Conservation (phyloP, 164 flowering plant genomes). For the grape (Vitis vinifera) region DNA sequence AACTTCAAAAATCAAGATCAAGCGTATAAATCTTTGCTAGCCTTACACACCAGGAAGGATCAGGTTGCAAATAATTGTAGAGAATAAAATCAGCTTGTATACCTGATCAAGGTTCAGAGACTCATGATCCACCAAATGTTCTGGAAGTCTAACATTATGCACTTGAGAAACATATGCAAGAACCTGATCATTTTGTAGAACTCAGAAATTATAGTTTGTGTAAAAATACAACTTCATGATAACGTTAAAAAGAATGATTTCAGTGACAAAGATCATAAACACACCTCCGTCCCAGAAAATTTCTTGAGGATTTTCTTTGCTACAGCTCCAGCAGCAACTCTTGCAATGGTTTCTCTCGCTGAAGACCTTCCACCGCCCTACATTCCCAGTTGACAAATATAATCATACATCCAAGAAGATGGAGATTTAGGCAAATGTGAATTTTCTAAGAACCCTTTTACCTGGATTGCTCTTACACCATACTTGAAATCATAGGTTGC, state of each 20-base stretch:
- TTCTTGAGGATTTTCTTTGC: constrained; percentile 83
- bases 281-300: constrained; percentile 85
- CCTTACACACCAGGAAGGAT: no score
- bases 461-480: constrained; percentile 78
- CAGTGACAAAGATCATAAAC: no score
- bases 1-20: no score
- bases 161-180: constrained; percentile 96
- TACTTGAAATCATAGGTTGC: constrained; percentile 79
- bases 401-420: no score
- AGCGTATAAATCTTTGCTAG: no score
- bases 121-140: constrained; percentile 66
- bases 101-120: constrained; percentile 82
- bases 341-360: constrained; percentile 98
- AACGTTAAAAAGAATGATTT: constrained; percentile 10
- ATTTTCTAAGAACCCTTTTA: constrained; percentile 5
- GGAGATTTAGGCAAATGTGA: no score
- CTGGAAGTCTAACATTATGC: constrained; percentile 87
- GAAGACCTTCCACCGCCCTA: constrained; percentile 99
- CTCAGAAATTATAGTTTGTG: constrained; percentile 13
- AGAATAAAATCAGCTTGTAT: neutral
- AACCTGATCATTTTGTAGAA: constrained; percentile 40
- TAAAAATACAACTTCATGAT: neutral
- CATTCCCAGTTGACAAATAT: constrained; percentile 11
- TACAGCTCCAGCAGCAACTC: constrained; percentile 96
- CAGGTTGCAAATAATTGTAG: neutral